A percentile compares a stretch with the other conserved stretches of the same genome.
Conservation (phyloP, 768 basidiomycete species). For the Pulveroboletus sp. region DNA sequence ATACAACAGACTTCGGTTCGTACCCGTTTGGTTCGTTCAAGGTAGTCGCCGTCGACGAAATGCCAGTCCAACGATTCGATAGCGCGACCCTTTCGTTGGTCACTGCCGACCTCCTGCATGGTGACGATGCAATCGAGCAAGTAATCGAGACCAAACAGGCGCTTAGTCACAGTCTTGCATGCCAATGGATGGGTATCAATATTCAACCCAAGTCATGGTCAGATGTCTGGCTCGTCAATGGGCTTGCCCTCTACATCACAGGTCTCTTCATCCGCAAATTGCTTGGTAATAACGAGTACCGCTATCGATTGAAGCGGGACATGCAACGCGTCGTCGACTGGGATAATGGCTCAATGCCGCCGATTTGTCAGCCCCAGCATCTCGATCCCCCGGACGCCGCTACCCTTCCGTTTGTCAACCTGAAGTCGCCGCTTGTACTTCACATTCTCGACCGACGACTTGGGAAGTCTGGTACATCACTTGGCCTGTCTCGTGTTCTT, state of each 20-base stretch:
- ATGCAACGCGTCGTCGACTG: conserved; percentile 87
- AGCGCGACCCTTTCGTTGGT: conserved; percentile 79
- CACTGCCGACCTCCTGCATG: conserved; percentile 77
- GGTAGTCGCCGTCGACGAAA: conserved; percentile 87
- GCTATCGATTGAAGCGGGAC: conserved; percentile 92
- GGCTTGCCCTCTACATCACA: conserved; percentile 85
- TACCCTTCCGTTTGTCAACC: conserved; percentile 81
- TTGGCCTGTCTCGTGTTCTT: conserved; percentile 89
- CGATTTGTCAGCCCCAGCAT: conserved; percentile 87
- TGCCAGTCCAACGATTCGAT: conserved; percentile 77
- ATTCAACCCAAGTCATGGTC: conserved; percentile 91
- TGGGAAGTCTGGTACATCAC: conserved; percentile 91
- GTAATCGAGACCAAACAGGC: conserved; percentile 85
- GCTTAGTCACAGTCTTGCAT: conserved; percentile 83
- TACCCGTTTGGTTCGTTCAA: conserved; percentile 97
- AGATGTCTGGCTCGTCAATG: conserved; percentile 96
- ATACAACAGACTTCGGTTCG: conserved; percentile 85
- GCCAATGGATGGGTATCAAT: conserved; percentile 96
- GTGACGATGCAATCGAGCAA: conserved; percentile 88
- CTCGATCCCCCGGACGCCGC: conserved; percentile 80
- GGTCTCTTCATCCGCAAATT: conserved; percentile 82
- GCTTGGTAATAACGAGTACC: conserved; percentile 94
- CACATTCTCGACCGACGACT: conserved; percentile 93
- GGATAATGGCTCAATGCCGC: conserved; percentile 86
- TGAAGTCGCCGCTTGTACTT: conserved; percentile 93